phyloP scores from a whole-genome alignment of 1,284 basidiomycete species.

The Tylopilus sp. region DNA sequence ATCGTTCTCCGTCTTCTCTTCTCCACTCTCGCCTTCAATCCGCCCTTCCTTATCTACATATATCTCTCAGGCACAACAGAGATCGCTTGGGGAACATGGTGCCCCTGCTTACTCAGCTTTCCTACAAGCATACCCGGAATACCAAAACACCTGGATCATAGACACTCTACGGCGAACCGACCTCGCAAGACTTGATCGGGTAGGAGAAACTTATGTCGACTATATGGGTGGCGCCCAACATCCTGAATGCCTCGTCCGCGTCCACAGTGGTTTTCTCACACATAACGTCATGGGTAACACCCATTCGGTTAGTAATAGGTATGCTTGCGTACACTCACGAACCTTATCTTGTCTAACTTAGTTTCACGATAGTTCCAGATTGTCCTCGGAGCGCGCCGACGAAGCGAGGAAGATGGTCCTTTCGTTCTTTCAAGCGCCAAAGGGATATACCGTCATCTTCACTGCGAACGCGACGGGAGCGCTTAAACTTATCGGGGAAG shows the following conservation, averaged over 20 bases:
- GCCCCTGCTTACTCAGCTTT: conserved; percentile 41
- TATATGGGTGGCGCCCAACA: conserved; percentile 80
- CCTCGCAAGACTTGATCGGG: conserved; percentile 59
- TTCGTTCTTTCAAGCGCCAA: conserved; percentile 69
- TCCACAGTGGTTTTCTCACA: conserved; percentile 66
- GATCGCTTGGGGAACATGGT: conserved; percentile 30
- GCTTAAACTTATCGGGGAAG: conserved; percentile 77
- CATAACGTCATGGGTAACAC: conserved; percentile 74
- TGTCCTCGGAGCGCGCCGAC: conserved; percentile 63
- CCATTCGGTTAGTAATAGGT: conserved; percentile 78
- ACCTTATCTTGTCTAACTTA: conserved; percentile 3
- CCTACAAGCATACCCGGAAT: conserved; percentile 49
- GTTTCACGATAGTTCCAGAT: conserved; percentile 51
- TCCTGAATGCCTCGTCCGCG: conserved; percentile 68
- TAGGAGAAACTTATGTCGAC: conserved; percentile 73
- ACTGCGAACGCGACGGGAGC: conserved; percentile 78
- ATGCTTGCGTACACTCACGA: conserved; percentile 19
- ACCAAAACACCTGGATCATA: conserved; percentile 61
- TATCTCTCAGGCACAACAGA: conserved; percentile 24
- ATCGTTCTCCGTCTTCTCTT: background rate
- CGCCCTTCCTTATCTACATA: conserved; percentile 28
- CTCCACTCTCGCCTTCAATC: background rate
- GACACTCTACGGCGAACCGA: conserved; percentile 72
- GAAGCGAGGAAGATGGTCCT: conserved; percentile 71
- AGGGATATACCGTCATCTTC: conserved; percentile 78